A percentile compares a stretch with the other conserved stretches of the same genome.
Conservation (phyloP, 2,329 filamentous ascomycete species). For the Elsinoe perseae region DNA sequence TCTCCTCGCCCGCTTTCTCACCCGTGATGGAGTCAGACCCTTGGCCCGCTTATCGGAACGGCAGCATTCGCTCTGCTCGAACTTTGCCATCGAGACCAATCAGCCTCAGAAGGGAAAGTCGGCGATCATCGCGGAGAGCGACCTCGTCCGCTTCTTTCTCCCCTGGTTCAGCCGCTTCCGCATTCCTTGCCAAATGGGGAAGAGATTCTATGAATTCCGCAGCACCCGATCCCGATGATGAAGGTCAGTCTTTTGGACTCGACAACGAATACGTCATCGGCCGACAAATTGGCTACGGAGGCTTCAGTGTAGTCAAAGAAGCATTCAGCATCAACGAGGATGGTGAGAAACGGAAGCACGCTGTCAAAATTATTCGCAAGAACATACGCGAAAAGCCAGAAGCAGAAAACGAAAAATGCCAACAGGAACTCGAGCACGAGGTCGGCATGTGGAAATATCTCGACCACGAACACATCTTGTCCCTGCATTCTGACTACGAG, state of each 20-base stretch:
- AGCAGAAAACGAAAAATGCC: slow-evolving; percentile 55
- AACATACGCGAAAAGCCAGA: slow-evolving; percentile 49
- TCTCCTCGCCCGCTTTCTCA: slow-evolving; percentile 32
- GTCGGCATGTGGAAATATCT: slow-evolving; percentile 60
- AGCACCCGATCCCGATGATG: slow-evolving; percentile 52
- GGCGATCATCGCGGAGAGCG: slow-evolving; percentile 41
- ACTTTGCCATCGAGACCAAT: slow-evolving; percentile 26
- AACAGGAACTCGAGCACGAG: slow-evolving; percentile 62
- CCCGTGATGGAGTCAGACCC: slow-evolving; percentile 24
- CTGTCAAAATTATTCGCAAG: slow-evolving; percentile 62
- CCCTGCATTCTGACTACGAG: slow-evolving; percentile 56
- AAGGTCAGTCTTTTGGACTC: slow-evolving; percentile 58
- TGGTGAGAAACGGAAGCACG: slow-evolving; percentile 47
- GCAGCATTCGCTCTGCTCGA: slow-evolving; percentile 24
- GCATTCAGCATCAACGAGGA: slow-evolving; percentile 51
- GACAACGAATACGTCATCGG: slow-evolving; percentile 57
- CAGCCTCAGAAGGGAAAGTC: slow-evolving; percentile 31
- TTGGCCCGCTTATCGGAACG: slow-evolving; percentile 22
- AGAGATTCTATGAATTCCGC: slow-evolving; percentile 32
- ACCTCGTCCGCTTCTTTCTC: slow-evolving; percentile 46
- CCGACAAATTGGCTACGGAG: slow-evolving; percentile 57
- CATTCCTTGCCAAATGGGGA: slow-evolving; percentile 50
- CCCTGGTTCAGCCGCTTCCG: slow-evolving; percentile 50
- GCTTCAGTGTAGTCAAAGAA: slow-evolving; percentile 61
- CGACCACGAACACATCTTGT: slow-evolving; percentile 54